Evolutionary conservation across 106 monocot species (phyloP), one percentile per base, ranked within the genome.

Genomic region (Allium cepa): DNA sequence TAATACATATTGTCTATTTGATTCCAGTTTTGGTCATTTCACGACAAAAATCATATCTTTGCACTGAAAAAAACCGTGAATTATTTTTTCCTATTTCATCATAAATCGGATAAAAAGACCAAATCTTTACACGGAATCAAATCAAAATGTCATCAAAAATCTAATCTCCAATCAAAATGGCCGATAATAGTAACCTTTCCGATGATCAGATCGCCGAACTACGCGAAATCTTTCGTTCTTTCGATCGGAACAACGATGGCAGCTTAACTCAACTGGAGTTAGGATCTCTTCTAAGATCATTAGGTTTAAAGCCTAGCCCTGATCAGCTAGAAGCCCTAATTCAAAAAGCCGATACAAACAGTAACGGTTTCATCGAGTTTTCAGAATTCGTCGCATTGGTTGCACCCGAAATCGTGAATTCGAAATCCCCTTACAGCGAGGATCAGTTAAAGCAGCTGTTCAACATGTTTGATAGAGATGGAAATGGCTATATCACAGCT

Each of bases 161-260:
- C 36, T 36, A 36, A 36, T 36, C 36, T 5, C 36, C 3, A 36
- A 36, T 36, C 36, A 36, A 36, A 36, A 36, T 36, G 36, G 36
- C 36, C 4, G 36, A 36, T 5, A 36, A 36, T 4, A 36, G 36
- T 36, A 36, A 36, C 36, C 36, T 36, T 36, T 36, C 36, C 64
- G 90, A 82, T 49, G 90, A 79, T 14, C 94, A 90, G 72, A 48
- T 94, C n/a, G 73, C 77, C 14, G 85, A 94, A 70, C 82, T 94
- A 52, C 87, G 90, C 4, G 84, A 87, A 69, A 94, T 90, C 59
- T 94, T 94, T 75, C 72, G 80, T 11, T 83, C 87, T 9, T 94
- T 90, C 72, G 94, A 94, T 50, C 82, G 90, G 9, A 94, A 90
- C 94, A 87, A 85, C 71, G 94, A 94, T 70, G 87, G 94, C 12